Evolutionary conservation across 179 eudicot genomes (phyloP).

Genomic region (Silene coronaria): DNA sequence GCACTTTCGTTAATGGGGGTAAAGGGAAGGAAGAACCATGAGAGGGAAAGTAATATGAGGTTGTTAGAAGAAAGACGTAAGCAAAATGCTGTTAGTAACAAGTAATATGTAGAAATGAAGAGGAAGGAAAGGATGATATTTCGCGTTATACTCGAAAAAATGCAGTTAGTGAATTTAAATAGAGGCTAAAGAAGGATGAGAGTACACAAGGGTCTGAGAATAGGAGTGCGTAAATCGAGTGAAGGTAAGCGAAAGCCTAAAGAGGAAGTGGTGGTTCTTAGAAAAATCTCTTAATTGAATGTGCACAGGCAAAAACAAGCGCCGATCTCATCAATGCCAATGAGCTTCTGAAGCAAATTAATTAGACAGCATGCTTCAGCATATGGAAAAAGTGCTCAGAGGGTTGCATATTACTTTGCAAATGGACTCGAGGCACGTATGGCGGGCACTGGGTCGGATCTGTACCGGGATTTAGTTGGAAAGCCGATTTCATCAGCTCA

Average conservation of each 20-base stretch:
- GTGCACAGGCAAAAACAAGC: constrained; percentile 38
- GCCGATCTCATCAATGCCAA: constrained; percentile 25
- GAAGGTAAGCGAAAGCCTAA: constrained; percentile 26
- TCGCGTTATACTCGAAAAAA: constrained; percentile 19
- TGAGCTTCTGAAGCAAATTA: constrained; percentile 34
- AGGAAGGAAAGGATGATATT: constrained; percentile 28
- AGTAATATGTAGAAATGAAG: constrained; percentile 30
- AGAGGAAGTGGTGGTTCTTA: constrained; percentile 34
- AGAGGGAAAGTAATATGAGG: too few relatives aligned
- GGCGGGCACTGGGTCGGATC: constrained; percentile 32
- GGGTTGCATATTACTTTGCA: constrained; percentile 36
- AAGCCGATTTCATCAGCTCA: constrained; percentile 27
- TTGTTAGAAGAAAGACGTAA: constrained; percentile 34
- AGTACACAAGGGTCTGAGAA: constrained; percentile 20
- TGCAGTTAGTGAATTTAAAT: background rate
- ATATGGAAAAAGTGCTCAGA: constrained; percentile 31
- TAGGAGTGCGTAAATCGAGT: constrained; percentile 14
- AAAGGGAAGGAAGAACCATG: too few relatives aligned
- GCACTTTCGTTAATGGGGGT: too few relatives aligned
- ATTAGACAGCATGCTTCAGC: constrained; percentile 35
- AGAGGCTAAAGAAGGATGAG: constrained; percentile 7
- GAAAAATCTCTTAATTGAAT: constrained; percentile 32
- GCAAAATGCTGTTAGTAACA: constrained; percentile 29
- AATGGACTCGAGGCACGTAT: constrained; percentile 38
- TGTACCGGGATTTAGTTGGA: constrained; percentile 19